Evolutionary conservation across 1,284 basidiomycete genomes (phyloP).

Genomic region (Laetiporus sulphureus): DNA sequence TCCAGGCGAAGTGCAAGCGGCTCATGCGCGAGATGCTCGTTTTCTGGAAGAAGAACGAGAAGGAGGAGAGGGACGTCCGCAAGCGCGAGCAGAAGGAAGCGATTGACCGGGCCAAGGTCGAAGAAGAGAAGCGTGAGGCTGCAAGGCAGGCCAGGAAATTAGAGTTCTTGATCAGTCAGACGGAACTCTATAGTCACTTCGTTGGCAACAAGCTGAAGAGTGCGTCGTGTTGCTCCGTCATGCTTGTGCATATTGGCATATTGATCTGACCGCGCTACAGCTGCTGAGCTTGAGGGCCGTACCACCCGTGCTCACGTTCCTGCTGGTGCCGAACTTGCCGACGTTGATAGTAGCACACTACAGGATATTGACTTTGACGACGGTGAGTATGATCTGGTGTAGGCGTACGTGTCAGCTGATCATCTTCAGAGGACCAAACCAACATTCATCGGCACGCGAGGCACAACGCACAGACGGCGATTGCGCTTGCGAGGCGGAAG

Average conservation of each 20-base stretch:
- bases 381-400: slow-evolving; percentile 41
- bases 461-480: slow-evolving; percentile 86
- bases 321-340: slow-evolving; percentile 53
- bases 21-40: slow-evolving; percentile 93
- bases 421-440: slow-evolving; percentile 72
- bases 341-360: slow-evolving; percentile 46
- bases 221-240: no score
- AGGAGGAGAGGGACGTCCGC: slow-evolving; percentile 88
- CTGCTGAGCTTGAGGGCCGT: slow-evolving; percentile 86
- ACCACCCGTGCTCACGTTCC: slow-evolving; percentile 38
- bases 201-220: slow-evolving; percentile 98
- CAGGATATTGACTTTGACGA: slow-evolving; percentile 93
- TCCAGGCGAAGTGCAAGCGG: slow-evolving; percentile 82
- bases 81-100: slow-evolving; percentile 95
- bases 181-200: slow-evolving; percentile 98
- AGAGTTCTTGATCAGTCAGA: slow-evolving; percentile 99
- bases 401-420: not conserved
- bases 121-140: slow-evolving; percentile 95
- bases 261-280: no score
- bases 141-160: slow-evolving; percentile 95
- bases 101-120: slow-evolving; percentile 82
- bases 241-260: no score
- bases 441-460: slow-evolving; percentile 88
- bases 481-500: slow-evolving; percentile 74
- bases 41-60: slow-evolving; percentile 98